Evolutionary conservation across 345 rosid genomes (phyloP).

Genomic region (Mangifera indica): DNA sequence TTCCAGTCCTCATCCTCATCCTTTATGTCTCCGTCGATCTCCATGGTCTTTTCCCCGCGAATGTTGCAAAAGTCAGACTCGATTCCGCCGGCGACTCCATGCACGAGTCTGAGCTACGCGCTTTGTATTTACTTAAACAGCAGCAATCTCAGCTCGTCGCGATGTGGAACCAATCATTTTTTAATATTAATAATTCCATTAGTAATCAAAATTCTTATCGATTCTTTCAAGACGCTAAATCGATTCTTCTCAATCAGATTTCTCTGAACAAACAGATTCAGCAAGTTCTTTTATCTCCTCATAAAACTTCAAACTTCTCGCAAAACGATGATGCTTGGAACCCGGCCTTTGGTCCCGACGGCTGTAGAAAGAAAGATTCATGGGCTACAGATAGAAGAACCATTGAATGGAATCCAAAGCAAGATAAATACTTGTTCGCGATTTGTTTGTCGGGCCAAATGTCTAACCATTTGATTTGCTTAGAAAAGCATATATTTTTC

Average conservation of each 20-base stretch:
- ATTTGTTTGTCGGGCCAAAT: slow-evolving; percentile 88
- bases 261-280: slow-evolving; percentile 64
- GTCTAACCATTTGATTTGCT: slow-evolving; percentile 92
- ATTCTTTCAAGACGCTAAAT: slow-evolving; percentile 37
- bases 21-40: slow-evolving; percentile 50
- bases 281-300: slow-evolving; percentile 58
- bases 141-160: slow-evolving; percentile 56
- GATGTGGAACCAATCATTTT: slow-evolving; percentile 47
- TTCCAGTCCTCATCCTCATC: slow-evolving; percentile 46
- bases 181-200: slow-evolving; percentile 13
- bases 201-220: slow-evolving; percentile 10
- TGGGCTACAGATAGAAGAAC: slow-evolving; percentile 41
- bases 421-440: slow-evolving; percentile 59
- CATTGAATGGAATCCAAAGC: slow-evolving; percentile 71
- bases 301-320: slow-evolving; percentile 21
- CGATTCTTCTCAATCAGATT: slow-evolving; percentile 59
- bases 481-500: slow-evolving; percentile 91
- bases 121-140: slow-evolving; percentile 58
- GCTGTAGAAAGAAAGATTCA: slow-evolving; percentile 53
- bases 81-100: slow-evolving; percentile 41
- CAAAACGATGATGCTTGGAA: slow-evolving; percentile 10
- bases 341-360: slow-evolving; percentile 25
- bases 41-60: slow-evolving; percentile 40
- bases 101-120: slow-evolving; percentile 70
- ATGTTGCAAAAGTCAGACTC: slow-evolving; percentile 27